These are phyloP conservation scores for Saturnispora bothae DNA, from an alignment of 805 yeast genomes.

Conservation along the genomic window DNA sequence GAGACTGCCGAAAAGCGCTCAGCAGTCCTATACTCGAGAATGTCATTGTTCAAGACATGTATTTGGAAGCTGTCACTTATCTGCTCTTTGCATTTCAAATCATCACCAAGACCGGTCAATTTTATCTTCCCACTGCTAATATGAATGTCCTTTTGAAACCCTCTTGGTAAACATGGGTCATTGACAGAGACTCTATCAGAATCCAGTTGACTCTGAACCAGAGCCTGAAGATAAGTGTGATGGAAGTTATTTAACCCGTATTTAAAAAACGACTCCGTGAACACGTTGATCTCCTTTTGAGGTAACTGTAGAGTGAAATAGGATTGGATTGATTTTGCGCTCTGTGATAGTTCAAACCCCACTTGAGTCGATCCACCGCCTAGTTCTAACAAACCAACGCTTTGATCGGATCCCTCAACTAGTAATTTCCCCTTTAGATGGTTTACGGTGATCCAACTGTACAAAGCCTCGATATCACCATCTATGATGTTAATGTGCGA, in stretches of 20 bases:
- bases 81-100: slow-evolving; percentile 34
- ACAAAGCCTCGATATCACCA: slow-evolving; percentile 57
- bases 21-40: background rate
- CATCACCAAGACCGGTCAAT: slow-evolving; percentile 44
- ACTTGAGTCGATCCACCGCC: slow-evolving; percentile 62
- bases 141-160: slow-evolving; percentile 20
- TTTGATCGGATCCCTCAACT: slow-evolving; percentile 30
- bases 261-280: slow-evolving; percentile 48
- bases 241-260: slow-evolving; percentile 52
- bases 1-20: slow-evolving; percentile 46
- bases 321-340: too few species aligned
- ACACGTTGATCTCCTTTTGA: slow-evolving; percentile 31
- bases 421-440: slow-evolving; percentile 37
- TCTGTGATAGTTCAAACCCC: slow-evolving; percentile 54
- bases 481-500: slow-evolving; percentile 50
- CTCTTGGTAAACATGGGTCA: slow-evolving; percentile 53
- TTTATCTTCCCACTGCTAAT: slow-evolving; percentile 13
- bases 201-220: slow-evolving; percentile 4
- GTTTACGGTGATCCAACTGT: slow-evolving; percentile 58
- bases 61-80: slow-evolving; percentile 28
- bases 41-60: slow-evolving; percentile 5
- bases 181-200: slow-evolving; percentile 4
- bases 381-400: slow-evolving; percentile 52
- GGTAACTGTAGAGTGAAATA: too few species aligned
- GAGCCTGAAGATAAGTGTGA: slow-evolving; percentile 30